Evolutionary conservation across 148 eudicot species (phyloP).

Genomic region (Heliosperma pusillum): DNA sequence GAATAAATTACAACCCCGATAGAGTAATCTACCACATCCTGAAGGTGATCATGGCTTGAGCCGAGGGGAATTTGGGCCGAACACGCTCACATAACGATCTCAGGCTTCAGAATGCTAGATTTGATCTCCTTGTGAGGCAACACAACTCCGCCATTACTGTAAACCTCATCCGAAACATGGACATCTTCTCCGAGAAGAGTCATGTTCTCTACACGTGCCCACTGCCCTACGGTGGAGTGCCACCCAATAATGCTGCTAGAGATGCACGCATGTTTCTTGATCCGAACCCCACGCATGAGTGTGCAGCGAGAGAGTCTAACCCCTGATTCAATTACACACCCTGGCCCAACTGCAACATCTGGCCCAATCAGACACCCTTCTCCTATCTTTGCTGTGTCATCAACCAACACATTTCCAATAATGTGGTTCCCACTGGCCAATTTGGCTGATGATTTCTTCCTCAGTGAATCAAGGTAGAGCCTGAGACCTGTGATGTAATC

Average conservation of each 20-base stretch:
- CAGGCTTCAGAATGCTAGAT: slow-evolving; percentile 82
- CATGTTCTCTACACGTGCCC: slow-evolving; percentile 92
- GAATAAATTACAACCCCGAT: slow-evolving; percentile 23
- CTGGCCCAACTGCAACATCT: slow-evolving; percentile 91
- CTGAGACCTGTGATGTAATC: slow-evolving; percentile 90
- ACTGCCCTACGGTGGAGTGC: slow-evolving; percentile 91
- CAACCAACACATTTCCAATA: slow-evolving; percentile 75
- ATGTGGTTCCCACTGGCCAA: slow-evolving; percentile 62
- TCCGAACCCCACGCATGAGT: slow-evolving; percentile 78
- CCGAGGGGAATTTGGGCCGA: not conserved
- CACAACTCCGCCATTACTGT: slow-evolving; percentile 87
- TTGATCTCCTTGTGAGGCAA: slow-evolving; percentile 91
- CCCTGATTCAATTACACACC: slow-evolving; percentile 84
- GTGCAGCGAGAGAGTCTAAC: slow-evolving; percentile 90
- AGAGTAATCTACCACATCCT: slow-evolving; percentile 11
- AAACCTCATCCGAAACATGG: slow-evolving; percentile 77
- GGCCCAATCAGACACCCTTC: slow-evolving; percentile 96
- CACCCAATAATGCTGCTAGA: slow-evolving; percentile 84
- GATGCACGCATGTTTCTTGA: slow-evolving; percentile 80
- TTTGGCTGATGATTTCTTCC: slow-evolving; percentile 52
- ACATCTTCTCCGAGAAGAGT: slow-evolving; percentile 91
- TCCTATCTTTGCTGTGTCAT: slow-evolving; percentile 74
- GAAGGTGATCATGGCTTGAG: too few relatives aligned
- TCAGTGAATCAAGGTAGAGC: slow-evolving; percentile 76
- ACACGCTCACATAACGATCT: slow-evolving; percentile 75